Evolutionary conservation across 2,329 filamentous ascomycete genomes (phyloP).

Genomic region (Colletotrichum truncatum): DNA sequence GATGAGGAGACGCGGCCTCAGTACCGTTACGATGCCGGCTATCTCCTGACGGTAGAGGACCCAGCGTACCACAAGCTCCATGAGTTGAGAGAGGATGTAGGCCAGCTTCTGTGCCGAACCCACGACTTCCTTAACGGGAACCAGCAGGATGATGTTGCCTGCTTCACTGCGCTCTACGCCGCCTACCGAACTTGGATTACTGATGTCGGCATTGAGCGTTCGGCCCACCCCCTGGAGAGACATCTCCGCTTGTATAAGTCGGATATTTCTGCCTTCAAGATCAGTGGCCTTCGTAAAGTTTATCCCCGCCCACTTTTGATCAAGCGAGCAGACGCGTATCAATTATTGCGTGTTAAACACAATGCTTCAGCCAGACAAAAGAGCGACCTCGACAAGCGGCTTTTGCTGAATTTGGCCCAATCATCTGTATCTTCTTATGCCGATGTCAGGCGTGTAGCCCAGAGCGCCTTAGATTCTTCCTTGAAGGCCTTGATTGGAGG

Average conservation of each 20-base stretch:
- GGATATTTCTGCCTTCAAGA: constrained; percentile 92
- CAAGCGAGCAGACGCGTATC: constrained; percentile 92
- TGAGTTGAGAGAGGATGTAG: constrained; percentile 80
- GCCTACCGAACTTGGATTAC: constrained; percentile 97
- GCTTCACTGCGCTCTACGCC: constrained; percentile 91
- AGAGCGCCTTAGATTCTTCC: constrained; percentile 91
- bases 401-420: constrained; percentile 87
- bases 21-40: constrained; percentile 90
- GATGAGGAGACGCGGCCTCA: constrained; percentile 86
- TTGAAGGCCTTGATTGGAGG: constrained; percentile 91
- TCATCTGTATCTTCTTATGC: constrained; percentile 93
- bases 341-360: constrained; percentile 91
- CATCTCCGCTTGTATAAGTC: constrained; percentile 85
- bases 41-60: constrained; percentile 70
- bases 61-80: constrained; percentile 81
- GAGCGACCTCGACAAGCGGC: constrained; percentile 85
- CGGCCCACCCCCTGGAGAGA: constrained; percentile 90
- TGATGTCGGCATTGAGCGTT: constrained; percentile 95
- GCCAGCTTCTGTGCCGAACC: constrained; percentile 81
- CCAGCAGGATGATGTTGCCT: constrained; percentile 95
- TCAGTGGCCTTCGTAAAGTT: constrained; percentile 89
- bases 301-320: constrained; percentile 94
- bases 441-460: constrained; percentile 93
- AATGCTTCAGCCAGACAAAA: constrained; percentile 89
- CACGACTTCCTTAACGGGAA: constrained; percentile 84